Evolutionary conservation across 2,329 filamentous ascomycete species (phyloP), one percentile per base, ranked within the genome.

Genomic region (Phaeomoniella chlamydospora): DNA sequence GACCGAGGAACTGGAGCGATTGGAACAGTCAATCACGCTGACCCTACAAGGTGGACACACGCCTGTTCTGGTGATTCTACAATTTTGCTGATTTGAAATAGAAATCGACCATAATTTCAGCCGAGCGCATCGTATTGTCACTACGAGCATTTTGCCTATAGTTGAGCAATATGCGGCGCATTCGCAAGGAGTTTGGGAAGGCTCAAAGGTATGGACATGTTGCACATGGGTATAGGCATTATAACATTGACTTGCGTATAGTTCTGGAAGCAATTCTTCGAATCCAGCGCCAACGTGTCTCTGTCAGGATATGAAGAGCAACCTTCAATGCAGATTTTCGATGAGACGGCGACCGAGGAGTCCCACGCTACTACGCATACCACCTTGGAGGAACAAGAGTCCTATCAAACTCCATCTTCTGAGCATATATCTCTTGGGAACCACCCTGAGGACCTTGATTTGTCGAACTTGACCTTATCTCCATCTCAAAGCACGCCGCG

Each of bases 251-350:
- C 9, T 17, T 3, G 29, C 29, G 30, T 37, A 10, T 51, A 92
- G 82, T 98, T 98, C 61, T 98, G 90, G 90, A 98, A 98, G 61
- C 87, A 96, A 65, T 98, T 98, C 66, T 98, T 98, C 59, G 90
- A 98, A 62, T 86, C 90, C 22, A 94, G 87, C 33, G 90, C 90
- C 54, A 96, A 98, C 51, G 88, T 98, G 16, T 94, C 88, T 9
- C 72, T 98, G 9, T 94, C 86, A 0, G 86, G 87, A 17, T 94
- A 98, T 57, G 88, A 94, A 53, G 87, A 93, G 52, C 68, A 77
- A 15, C 74, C 74, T 11, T 55, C 57, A 4, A 62, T 65, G 16
- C 77, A 80, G n/a, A 74, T 69, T 51, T 33, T 64, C 29, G 61
- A 62, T 51, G 49, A 72, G 61, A 54, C 62, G 37, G 66, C 64